Base-by-base conservation (phyloP, 441 rosid genomes). In the Pelargonium hybrid region DNA sequence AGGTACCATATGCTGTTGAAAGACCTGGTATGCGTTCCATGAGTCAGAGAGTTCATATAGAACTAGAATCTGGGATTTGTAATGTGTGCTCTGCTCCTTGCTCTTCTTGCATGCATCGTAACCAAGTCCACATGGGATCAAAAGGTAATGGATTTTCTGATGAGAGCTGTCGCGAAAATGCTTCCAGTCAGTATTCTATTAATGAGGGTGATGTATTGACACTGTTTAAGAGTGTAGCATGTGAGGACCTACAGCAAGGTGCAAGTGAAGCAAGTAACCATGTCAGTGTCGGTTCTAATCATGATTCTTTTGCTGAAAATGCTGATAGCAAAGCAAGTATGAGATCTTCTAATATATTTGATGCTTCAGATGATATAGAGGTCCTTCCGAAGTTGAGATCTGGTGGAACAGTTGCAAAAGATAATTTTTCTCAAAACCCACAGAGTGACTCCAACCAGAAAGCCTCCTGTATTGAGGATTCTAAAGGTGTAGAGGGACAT, bases 61-160 rank as follows among this genome's bases (percentile, higher is more conserved):
- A 72, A 77, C 77, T 71, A 73, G 93, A 88, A 79, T 90, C 92
- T 73, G 95, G 96, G 81, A 92, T 89, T 71, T 88, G 94, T 79
- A 88, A 88, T 79, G 87, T 85, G 71, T 89, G 91, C 76, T 89
- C 83, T 68, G 86, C 96, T 72, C 90, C 95, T 79, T 87, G 96
- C 83, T 88, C 95, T 67, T 93, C 95, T 57, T 93, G 97, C 78
- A 86, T 86, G 90, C 97, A 90, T 78, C 87, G 73, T 72, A 84
- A 78, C 74, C 71, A 72, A 70, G 84, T 81, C 77, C 72, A 71
- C 68, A 80, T 85, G 81, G 90, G 82, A 75, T 83, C 86, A 34
- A 88, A 87, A 74, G 79, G 52, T 66, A 85, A 77, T 7, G 94
- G 84, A 74, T 81, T 76, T 73, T 85, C 89, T 14, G 94, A 89